Evolutionary conservation across 345 rosid species (phyloP), one percentile per base, ranked within the genome.

Genomic region (Mallotus nudiflorus): DNA sequence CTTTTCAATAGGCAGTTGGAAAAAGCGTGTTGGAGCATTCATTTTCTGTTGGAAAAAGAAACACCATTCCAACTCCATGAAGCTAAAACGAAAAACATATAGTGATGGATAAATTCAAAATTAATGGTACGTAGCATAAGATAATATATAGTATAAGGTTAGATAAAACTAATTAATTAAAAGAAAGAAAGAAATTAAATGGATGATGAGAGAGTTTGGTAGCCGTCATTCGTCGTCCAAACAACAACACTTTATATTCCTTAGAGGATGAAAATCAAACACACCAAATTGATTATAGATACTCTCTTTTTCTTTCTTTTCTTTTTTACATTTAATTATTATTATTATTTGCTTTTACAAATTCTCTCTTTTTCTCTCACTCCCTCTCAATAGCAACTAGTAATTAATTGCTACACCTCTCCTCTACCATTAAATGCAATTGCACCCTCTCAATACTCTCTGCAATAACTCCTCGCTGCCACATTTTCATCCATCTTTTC

Each of bases 401-500:
- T 66, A 74, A 59, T 74, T 74, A n/a, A n/a, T n/a, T n/a, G n/a
- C n/a, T n/a, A 74, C 61, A 73, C 77, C 71, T 80, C 80, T 67
- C 78, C 80, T 29, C 77, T 78, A 25, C 88, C 84, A 89, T 84
- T 89, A 85, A 89, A 87, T 89, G 94, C 94, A 11, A 73, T 81
- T 77, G 87, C 93, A 86, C 84, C 90, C 86, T 83, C 86, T 85
- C 89, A 75, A 81, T 77, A 61, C 88, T 74, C 86, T 84, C 87
- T 69, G 85, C 90, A 88, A 81, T 88, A 76, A 89, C 89, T 86
- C 84, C 83, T 76, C 73, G 31, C 84, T 72, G 77, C 80, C 75
- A 6, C 75, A 73, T 16, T 69, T 82, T 69, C 58, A 57, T 76
- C 82, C 75, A 39, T 82, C 77, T 70, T 58, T 31, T 71, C 71